phyloP scores from a whole-genome alignment of 306 rosid genomes.

The Trifolium dubium region DNA sequence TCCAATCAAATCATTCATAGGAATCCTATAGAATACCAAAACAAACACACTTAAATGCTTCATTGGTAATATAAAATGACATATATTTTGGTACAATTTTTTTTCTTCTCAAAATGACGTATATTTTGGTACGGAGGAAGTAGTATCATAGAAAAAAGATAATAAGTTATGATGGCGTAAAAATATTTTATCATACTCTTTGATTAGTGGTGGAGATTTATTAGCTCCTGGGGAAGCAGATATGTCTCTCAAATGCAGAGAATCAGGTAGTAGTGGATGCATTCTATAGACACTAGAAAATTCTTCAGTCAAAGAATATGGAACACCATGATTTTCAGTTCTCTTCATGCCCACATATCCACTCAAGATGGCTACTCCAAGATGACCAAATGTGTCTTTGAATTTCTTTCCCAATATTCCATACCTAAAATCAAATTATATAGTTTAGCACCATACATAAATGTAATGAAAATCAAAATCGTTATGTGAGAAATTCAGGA shows the following conservation, averaged over 20 bases:
- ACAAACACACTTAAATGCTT: no score
- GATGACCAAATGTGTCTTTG: constrained; percentile 70
- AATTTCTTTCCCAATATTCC: constrained; percentile 72
- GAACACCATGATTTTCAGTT: constrained; percentile 60
- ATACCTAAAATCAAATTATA: constrained; percentile 47
- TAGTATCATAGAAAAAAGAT: not conserved
- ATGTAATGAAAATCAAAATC: not conserved
- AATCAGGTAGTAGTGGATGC: constrained; percentile 64
- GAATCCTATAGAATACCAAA: constrained; percentile 45
- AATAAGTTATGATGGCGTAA: not conserved
- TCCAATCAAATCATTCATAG: constrained; percentile 56
- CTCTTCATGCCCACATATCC: constrained; percentile 61
- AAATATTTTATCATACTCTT: constrained; percentile 42
- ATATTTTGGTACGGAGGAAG: no score
- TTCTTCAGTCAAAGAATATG: constrained; percentile 68
- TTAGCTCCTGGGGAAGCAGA: constrained; percentile 48
- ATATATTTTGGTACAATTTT: no score
- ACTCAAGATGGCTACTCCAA: constrained; percentile 52
- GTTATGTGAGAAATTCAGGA: not conserved
- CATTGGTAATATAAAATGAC: no score
- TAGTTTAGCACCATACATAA: not conserved
- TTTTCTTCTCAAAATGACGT: no score
- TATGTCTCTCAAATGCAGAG: constrained; percentile 47
- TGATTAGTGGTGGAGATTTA: constrained; percentile 56
- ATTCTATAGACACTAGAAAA: constrained; percentile 61